Conservation (phyloP, 139 green algal genomes). For the Cymbomonas tetramitiformis region DNA sequence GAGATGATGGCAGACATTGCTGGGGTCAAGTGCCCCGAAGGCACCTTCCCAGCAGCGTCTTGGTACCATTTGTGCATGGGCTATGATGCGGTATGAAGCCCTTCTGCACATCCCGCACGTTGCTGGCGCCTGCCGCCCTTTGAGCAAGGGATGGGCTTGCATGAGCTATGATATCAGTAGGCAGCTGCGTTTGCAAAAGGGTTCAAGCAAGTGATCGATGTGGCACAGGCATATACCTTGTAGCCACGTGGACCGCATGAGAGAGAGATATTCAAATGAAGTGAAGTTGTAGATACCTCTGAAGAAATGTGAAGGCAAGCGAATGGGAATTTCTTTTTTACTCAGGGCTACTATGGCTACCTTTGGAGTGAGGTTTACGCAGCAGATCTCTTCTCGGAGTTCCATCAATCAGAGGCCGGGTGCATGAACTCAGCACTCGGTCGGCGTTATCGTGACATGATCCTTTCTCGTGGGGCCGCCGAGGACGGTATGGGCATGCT, state of each 20-base stretch:
- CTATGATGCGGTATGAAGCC: not conserved
- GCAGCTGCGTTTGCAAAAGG: too few species aligned
- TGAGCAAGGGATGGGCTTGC: too few species aligned
- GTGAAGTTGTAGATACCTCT: not conserved
- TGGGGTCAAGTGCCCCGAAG: not conserved
- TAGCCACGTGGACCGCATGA: too few species aligned
- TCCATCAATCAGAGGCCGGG: not conserved
- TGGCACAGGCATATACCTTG: too few species aligned
- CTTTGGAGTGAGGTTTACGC: conserved; percentile 18
- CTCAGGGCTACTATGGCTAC: conserved; percentile 20
- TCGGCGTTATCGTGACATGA: not conserved
- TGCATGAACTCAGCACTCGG: not conserved
- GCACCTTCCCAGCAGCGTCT: conserved; percentile 6
- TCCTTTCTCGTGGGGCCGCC: not conserved
- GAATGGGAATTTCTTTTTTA: conserved; percentile 2
- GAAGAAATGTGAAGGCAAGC: conserved; percentile 2
- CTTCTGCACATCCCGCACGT: not conserved
- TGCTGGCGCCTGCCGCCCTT: not conserved
- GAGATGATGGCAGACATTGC: not conserved
- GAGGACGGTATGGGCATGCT: not conserved
- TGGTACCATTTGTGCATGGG: conserved; percentile 13
- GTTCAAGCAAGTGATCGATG: too few species aligned
- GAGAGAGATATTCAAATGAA: too few species aligned
- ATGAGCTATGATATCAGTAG: too few species aligned
- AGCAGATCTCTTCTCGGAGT: conserved; percentile 6